These are phyloP conservation scores for Penicillium decumbens DNA, from an alignment of 2,329 filamentous ascomycete species.

Conservation along the genomic window DNA sequence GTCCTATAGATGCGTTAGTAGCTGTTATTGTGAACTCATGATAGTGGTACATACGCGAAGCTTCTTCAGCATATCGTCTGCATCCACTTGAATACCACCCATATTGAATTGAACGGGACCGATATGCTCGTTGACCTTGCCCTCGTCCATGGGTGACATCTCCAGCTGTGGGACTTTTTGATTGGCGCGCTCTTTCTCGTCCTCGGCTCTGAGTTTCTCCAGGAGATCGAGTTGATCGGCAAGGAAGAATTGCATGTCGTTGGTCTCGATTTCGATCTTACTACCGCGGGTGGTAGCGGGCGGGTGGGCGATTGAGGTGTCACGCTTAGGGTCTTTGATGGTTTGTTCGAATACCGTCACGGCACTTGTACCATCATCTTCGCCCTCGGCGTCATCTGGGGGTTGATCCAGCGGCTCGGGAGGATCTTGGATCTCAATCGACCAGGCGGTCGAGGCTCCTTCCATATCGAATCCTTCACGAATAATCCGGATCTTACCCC, in stretches of 20 bases:
- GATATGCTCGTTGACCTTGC: slow-evolving; percentile 68
- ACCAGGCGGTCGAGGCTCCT: slow-evolving; percentile 77
- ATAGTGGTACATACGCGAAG: slow-evolving; percentile 60
- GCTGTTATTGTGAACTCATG: not conserved
- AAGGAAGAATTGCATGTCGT: slow-evolving; percentile 74
- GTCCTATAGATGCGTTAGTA: slow-evolving; percentile 32
- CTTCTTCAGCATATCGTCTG: slow-evolving; percentile 84
- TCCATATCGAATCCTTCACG: slow-evolving; percentile 91
- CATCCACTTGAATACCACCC: slow-evolving; percentile 93
- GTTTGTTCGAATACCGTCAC: slow-evolving; percentile 73
- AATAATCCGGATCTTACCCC: slow-evolving; percentile 91
- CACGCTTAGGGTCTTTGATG: slow-evolving; percentile 68
- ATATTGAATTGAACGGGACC: slow-evolving; percentile 97
- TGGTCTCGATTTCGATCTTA: slow-evolving; percentile 58
- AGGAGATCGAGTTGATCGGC: slow-evolving; percentile 69
- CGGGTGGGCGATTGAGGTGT: slow-evolving; percentile 53
- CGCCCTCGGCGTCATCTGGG: slow-evolving; percentile 25
- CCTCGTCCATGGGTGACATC: slow-evolving; percentile 36
- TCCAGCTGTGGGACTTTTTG: slow-evolving; percentile 34
- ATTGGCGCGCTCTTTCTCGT: slow-evolving; percentile 43
- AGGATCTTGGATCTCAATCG: slow-evolving; percentile 67
- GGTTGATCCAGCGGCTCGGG: slow-evolving; percentile 29
- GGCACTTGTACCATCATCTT: slow-evolving; percentile 51
- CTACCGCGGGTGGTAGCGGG: slow-evolving; percentile 43
- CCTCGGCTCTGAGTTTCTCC: slow-evolving; percentile 59